Evolutionary conservation across 192 early-diverging fungal species (phyloP).

Genomic region (Gigaspora rosea): DNA sequence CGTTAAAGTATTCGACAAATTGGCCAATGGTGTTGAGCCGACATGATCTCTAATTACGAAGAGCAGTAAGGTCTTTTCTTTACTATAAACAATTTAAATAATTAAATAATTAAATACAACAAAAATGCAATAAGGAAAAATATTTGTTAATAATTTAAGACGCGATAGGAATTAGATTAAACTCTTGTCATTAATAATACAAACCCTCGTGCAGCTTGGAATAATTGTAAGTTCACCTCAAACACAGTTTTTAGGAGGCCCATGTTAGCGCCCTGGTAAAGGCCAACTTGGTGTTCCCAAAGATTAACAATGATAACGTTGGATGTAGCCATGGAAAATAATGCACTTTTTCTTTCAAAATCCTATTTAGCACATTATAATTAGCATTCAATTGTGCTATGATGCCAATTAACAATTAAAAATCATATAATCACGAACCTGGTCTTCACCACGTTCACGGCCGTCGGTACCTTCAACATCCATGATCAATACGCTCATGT

Average conservation of each 20-base stretch:
- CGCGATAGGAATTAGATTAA: background rate
- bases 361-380: constrained; percentile 50
- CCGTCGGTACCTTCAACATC: constrained; percentile 99
- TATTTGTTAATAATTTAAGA: background rate
- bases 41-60: constrained; percentile 98
- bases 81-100: constrained; percentile 43
- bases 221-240: constrained; percentile 98
- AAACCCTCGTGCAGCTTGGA: constrained; percentile 76
- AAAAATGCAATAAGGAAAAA: constrained; percentile 1
- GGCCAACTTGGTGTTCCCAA: constrained; percentile 97
- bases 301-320: constrained; percentile 98
- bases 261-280: constrained; percentile 99
- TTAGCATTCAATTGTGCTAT: too few species aligned
- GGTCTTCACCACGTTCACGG: constrained; percentile 96
- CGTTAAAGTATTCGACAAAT: constrained; percentile 74
- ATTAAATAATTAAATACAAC: constrained; percentile 1
- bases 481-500: constrained; percentile 84
- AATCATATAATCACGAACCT: constrained; percentile 42
- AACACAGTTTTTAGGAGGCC: constrained; percentile 97
- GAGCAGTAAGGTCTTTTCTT: constrained; percentile 88
- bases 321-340: constrained; percentile 93
- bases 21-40: constrained; percentile 80
- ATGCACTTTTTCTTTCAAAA: constrained; percentile 97
- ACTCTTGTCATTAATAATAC: background rate
- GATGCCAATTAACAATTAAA: background rate